A percentile compares a stretch with the other conserved stretches of the same genome.
phyloP scores from a whole-genome alignment of 768 basidiomycete species.

The Phanerochaete sordida region DNA sequence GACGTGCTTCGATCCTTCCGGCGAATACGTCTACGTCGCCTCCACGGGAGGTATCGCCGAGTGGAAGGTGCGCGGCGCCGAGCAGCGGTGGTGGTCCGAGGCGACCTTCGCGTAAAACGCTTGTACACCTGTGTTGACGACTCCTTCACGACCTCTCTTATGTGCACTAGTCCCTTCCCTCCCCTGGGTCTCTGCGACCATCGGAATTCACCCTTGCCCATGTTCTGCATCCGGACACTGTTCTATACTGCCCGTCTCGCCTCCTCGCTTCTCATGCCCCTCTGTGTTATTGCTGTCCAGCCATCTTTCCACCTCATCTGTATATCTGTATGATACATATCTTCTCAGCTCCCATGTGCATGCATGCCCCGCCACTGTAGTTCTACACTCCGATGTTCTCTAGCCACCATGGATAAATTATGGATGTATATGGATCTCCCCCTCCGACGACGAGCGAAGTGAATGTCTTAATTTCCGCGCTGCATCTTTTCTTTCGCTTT shows the following conservation, averaged over 20 bases:
- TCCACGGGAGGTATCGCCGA: slow-evolving; percentile 66
- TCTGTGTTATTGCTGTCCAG: background rate
- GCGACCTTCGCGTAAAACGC: slow-evolving; percentile 37
- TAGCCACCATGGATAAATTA: background rate
- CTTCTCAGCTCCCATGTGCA: background rate
- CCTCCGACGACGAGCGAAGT: no score
- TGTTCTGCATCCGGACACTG: background rate
- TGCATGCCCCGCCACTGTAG: background rate
- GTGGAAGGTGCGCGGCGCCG: slow-evolving; percentile 70
- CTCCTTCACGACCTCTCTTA: background rate
- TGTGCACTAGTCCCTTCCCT: background rate
- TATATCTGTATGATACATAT: background rate
- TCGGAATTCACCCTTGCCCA: background rate
- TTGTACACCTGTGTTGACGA: background rate
- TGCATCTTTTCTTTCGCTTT: no score
- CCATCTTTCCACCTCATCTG: background rate
- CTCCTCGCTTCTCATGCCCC: background rate
- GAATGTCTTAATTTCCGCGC: no score
- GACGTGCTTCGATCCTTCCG: slow-evolving; percentile 68
- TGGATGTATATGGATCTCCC: background rate
- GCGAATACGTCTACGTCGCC: slow-evolving; percentile 66
- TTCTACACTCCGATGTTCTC: background rate
- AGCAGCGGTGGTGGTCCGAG: slow-evolving; percentile 70
- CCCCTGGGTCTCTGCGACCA: background rate
- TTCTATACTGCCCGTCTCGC: background rate